These are phyloP conservation scores for rapeseed (Brassica napus) DNA, from an alignment of 345 rosid species.

Conservation along the genomic window Da-Ae NC_063449.1:43661001-43661500, in stretches of 20 bases:
- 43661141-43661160: neutral
- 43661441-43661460: conserved; percentile 23
- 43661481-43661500: conserved; percentile 25
- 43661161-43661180: no score
- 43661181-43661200: neutral
- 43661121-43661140: neutral
- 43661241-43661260: neutral
- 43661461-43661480: conserved; percentile 17
- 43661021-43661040: neutral
- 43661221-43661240: neutral
- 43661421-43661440: conserved; percentile 26
- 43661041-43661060: neutral
- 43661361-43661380: neutral
- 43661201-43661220: no score
- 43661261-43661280: neutral
- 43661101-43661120: neutral
- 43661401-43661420: conserved; percentile 23
- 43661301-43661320: neutral
- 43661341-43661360: neutral
- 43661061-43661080: neutral
- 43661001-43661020: neutral
- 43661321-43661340: neutral
- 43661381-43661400: neutral
- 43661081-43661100: neutral
- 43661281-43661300: neutral